Percentiles rank a stretch among this genome's conserved stretches.
Evolutionary conservation across 1,139 yeast species (phyloP).

Genomic region (Tardiomyces blankii): DNA sequence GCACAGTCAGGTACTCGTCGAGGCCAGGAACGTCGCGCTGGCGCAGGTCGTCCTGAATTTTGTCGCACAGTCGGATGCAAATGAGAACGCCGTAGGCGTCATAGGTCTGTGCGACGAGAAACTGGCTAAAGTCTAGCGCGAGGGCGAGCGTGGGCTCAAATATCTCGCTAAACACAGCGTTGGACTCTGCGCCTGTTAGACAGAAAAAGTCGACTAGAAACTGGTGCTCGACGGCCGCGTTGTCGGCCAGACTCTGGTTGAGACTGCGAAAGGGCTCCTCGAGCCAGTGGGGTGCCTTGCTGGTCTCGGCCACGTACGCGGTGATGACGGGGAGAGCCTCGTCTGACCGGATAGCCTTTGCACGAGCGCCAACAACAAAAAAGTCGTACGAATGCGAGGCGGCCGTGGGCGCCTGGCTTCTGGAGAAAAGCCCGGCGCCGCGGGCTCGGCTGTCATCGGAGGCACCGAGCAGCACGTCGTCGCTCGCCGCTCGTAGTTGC

Average conservation of each 20-base stretch:
- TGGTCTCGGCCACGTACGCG: conserved; percentile 77
- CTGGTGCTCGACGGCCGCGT: conserved; percentile 65
- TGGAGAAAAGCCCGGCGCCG: neutral
- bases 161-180: conserved; percentile 35
- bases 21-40: conserved; percentile 58
- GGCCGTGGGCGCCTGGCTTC: conserved; percentile 3
- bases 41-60: conserved; percentile 51
- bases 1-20: conserved; percentile 56
- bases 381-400: conserved; percentile 7
- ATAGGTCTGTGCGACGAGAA: conserved; percentile 38
- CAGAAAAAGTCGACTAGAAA: conserved; percentile 65
- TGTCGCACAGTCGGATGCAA: conserved; percentile 64
- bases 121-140: conserved; percentile 41
- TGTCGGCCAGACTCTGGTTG: conserved; percentile 64
- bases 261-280: conserved; percentile 69
- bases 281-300: conserved; percentile 50
- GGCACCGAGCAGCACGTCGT: conserved; percentile 41
- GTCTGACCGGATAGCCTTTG: conserved; percentile 39
- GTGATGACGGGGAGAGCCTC: conserved; percentile 55
- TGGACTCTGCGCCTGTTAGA: conserved; percentile 33
- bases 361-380: conserved; percentile 38
- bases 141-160: conserved; percentile 42
- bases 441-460: conserved; percentile 12
- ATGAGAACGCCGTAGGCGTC: conserved; percentile 71
- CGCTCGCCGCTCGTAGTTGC: conserved; percentile 42